Percentiles rank a stretch among this genome's conserved stretches.
Conservation (phyloP, 805 yeast species). For the Candida ascalaphidarum region DNA sequence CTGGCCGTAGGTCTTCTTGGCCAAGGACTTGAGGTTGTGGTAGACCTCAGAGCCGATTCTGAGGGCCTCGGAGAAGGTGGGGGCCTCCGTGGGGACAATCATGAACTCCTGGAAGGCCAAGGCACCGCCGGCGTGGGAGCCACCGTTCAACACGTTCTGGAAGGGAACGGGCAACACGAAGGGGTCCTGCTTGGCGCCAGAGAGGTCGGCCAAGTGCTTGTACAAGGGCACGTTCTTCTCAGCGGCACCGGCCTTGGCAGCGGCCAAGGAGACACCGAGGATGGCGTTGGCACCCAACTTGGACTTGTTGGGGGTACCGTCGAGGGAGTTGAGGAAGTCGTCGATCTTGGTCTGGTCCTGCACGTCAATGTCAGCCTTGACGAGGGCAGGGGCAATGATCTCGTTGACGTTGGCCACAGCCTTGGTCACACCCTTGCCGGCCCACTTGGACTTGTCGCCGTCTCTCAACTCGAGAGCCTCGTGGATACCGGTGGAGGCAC, state of each 20-base stretch:
- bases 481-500: conserved; percentile 14
- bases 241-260: conserved; percentile 14
- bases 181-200: conserved; percentile 4
- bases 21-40: conserved; percentile 10
- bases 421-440: conserved; percentile 13
- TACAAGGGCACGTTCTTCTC: conserved; percentile 10
- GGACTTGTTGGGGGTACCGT: conserved; percentile 12
- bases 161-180: conserved; percentile 15
- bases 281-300: conserved; percentile 16
- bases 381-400: conserved; percentile 11
- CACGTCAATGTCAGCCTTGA: conserved; percentile 6
- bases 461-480: conserved; percentile 16
- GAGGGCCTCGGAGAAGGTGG: conserved; percentile 11
- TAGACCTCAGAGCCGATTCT: conserved; percentile 13
- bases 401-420: conserved; percentile 13
- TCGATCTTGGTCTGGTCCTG: conserved; percentile 9
- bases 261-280: conserved; percentile 14
- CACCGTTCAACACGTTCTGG: conserved; percentile 15
- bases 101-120: conserved; percentile 17
- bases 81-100: conserved; percentile 12
- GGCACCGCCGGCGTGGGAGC: conserved; percentile 15
- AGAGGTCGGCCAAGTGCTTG: conserved; percentile 10
- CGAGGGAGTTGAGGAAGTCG: conserved; percentile 7
- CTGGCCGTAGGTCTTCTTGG: conserved; percentile 11
- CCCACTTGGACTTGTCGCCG: conserved; percentile 13